A percentile compares a stretch with the other conserved stretches of the same genome.
Evolutionary conservation across 306 rosid species (phyloP).

Genomic region (Rosa rugosa): DNA sequence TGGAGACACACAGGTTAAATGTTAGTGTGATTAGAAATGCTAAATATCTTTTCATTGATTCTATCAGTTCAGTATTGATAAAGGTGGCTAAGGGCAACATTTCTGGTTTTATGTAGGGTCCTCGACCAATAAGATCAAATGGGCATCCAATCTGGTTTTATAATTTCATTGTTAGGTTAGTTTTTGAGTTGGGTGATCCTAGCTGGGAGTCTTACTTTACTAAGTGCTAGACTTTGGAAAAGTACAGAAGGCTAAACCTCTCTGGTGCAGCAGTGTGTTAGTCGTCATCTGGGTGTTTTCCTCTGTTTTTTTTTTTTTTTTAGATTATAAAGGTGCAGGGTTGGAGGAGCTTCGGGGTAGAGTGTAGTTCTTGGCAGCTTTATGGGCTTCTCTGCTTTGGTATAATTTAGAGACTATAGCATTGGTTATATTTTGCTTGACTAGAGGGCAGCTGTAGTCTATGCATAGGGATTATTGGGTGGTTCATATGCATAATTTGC

Average conservation of each 20-base stretch:
- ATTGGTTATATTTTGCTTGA: background rate
- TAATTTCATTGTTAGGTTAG: background rate
- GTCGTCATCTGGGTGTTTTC: background rate
- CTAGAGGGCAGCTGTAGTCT: background rate
- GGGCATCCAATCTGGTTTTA: background rate
- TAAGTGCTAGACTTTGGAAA: background rate
- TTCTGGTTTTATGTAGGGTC: background rate
- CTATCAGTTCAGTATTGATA: background rate
- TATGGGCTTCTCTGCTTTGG: background rate
- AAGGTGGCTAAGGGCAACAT: background rate
- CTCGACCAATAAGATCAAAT: background rate
- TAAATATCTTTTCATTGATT: background rate
- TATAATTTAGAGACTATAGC: background rate
- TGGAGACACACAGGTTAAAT: background rate
- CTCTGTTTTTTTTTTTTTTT: too few species aligned
- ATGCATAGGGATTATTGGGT: background rate
- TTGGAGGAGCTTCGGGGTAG: background rate
- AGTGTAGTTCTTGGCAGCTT: background rate
- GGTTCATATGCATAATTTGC: background rate
- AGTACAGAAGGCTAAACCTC: background rate
- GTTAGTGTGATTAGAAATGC: background rate
- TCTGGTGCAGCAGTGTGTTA: background rate
- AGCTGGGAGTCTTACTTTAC: background rate
- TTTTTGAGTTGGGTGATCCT: background rate
- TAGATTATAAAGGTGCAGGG: background rate